Evolutionary conservation across 1,284 basidiomycete species (phyloP).

Genomic region (Cystobasidium pallidum): DNA sequence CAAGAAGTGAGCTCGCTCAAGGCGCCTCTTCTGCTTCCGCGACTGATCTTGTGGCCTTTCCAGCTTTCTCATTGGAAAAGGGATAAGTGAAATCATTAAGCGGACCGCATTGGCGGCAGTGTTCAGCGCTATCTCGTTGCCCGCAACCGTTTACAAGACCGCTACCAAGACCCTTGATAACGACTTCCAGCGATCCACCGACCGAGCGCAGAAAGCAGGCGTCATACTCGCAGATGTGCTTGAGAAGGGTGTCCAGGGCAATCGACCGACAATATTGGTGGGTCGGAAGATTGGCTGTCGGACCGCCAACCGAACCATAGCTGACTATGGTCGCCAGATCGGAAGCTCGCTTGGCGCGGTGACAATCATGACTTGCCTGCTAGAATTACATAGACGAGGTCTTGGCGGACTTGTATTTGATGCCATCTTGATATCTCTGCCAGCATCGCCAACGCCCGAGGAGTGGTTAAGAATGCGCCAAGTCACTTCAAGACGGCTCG

Average conservation of each 20-base stretch:
- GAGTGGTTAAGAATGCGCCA: slow-evolving; percentile 60
- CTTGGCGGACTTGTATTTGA: slow-evolving; percentile 59
- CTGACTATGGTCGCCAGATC: slow-evolving; percentile 54
- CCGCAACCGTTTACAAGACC: slow-evolving; percentile 57
- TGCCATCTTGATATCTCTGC: slow-evolving; percentile 25
- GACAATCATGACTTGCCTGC: slow-evolving; percentile 61
- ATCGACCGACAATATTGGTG: slow-evolving; percentile 61
- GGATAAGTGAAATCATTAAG: slow-evolving; percentile 61
- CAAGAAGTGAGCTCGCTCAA: slow-evolving; percentile 54
- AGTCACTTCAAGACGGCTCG: slow-evolving; percentile 60
- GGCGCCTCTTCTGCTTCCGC: no score
- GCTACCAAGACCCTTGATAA: slow-evolving; percentile 56
- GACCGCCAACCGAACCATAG: not conserved
- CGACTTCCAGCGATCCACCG: slow-evolving; percentile 55
- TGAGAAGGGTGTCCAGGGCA: slow-evolving; percentile 62
- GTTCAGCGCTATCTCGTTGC: slow-evolving; percentile 62
- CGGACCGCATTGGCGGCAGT: slow-evolving; percentile 62
- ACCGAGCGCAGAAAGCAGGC: slow-evolving; percentile 61
- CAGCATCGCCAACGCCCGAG: slow-evolving; percentile 46
- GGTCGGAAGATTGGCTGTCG: slow-evolving; percentile 38
- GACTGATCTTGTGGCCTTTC: slow-evolving; percentile 43
- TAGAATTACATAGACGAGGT: slow-evolving; percentile 56
- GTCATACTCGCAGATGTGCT: slow-evolving; percentile 63
- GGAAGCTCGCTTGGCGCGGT: slow-evolving; percentile 63
- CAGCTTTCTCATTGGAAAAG: slow-evolving; percentile 57